Percentiles rank a stretch among this genome's conserved stretches.
Conservation (phyloP, 768 basidiomycete genomes). For the Boletales sp. region DNA sequence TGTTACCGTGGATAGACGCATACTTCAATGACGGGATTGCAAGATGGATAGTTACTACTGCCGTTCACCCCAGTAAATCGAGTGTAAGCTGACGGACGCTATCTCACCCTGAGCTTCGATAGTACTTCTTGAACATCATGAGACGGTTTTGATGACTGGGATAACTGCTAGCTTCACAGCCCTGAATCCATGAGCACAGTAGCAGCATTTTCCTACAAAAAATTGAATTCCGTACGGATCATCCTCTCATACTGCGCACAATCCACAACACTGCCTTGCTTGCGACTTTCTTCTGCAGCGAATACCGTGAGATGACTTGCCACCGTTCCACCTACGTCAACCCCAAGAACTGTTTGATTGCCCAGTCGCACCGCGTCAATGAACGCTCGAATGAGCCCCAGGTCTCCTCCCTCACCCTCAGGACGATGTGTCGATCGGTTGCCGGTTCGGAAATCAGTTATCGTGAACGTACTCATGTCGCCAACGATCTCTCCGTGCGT, state of each 20-base stretch:
- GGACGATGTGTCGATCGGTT: conserved; percentile 45
- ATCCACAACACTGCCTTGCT: conserved; percentile 65
- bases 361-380: conserved; percentile 67
- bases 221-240: conserved; percentile 33
- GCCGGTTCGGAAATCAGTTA: conserved; percentile 71
- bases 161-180: too few species aligned
- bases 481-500: conserved; percentile 85
- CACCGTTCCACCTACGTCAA: conserved; percentile 63
- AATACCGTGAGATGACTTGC: conserved; percentile 82
- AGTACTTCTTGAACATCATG: too few species aligned
- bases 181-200: too few species aligned
- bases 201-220: too few species aligned
- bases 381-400: conserved; percentile 69
- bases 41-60: too few species aligned
- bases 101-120: too few species aligned
- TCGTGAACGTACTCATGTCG: conserved; percentile 72
- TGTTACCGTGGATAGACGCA: too few species aligned
- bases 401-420: conserved; percentile 60
- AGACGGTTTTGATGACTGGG: too few species aligned
- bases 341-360: conserved; percentile 63
- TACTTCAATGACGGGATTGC: too few species aligned
- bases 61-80: too few species aligned
- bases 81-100: too few species aligned
- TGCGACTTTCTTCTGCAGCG: conserved; percentile 78
- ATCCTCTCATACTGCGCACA: conserved; percentile 61